Percentiles rank a stretch among this genome's conserved stretches.
phyloP scores from a whole-genome alignment of 805 yeast genomes.

The Kodamaea nitidulidarum region DNA sequence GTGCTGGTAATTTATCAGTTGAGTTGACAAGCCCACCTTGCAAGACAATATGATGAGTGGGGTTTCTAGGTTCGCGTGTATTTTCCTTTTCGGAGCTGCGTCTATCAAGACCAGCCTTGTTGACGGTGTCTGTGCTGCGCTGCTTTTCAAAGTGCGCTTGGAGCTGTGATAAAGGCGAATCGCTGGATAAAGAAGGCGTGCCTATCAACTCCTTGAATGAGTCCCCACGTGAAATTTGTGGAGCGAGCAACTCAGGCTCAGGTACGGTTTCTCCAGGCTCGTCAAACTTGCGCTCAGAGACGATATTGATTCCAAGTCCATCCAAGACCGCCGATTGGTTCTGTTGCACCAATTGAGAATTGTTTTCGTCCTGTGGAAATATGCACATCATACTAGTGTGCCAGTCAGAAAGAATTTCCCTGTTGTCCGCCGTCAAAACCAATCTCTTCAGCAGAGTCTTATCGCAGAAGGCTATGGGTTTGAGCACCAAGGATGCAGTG shows the following conservation, averaged over 20 bases:
- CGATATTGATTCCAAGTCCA: conserved; percentile 34
- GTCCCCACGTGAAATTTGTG: conserved; percentile 9
- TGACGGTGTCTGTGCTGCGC: conserved; percentile 1
- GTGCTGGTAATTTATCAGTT: too few species aligned
- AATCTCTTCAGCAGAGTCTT: conserved; percentile 17
- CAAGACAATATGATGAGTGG: too few species aligned
- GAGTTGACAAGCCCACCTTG: too few species aligned
- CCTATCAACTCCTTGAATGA: conserved; percentile 14
- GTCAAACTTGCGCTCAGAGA: conserved; percentile 11
- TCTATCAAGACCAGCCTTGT: neutral
- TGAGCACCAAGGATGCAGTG: conserved; percentile 9
- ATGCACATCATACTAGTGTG: conserved; percentile 25
- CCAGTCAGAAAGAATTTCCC: conserved; percentile 26
- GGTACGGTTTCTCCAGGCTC: conserved; percentile 3
- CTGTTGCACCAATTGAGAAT: conserved; percentile 22
- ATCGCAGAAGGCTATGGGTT: conserved; percentile 16
- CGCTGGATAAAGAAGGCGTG: conserved; percentile 12
- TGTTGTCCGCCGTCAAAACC: conserved; percentile 12
- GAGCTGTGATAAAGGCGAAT: conserved; percentile 15
- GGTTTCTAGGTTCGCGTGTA: too few species aligned
- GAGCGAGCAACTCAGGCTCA: conserved; percentile 8
- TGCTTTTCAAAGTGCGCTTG: conserved; percentile 12
- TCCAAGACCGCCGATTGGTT: conserved; percentile 16
- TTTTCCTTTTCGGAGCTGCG: too few species aligned
- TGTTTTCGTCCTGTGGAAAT: conserved; percentile 29